Evolutionary conservation across 2,329 filamentous ascomycete species (phyloP), one percentile per base, ranked within the genome.

Genomic region (Alternaria ethzedia): DNA sequence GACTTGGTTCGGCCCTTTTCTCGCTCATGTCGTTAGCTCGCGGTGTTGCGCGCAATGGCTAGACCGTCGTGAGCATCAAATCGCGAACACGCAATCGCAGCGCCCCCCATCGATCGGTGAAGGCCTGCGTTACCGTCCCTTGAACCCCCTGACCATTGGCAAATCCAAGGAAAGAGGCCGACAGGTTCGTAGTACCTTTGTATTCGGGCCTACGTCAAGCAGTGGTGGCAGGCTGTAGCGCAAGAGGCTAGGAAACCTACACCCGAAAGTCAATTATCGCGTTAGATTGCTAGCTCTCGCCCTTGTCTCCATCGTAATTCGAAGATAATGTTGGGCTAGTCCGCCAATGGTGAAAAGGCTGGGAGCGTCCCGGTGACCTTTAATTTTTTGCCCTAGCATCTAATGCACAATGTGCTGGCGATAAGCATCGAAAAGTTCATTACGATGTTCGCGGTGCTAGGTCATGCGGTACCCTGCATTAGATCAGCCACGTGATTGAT

Each of bases 401-500:
- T 49, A 30, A 51, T 57, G 52, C 58, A 49, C n/a, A 43, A 60
- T 47, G 57, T 46, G 54, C 20, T 62, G 46, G 59, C 59, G 32
- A 25, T 25, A 46, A 21, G 28, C 50, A 25, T 32, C 12, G 56
- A 36, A 54, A 63, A 30, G 23, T 26, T 41, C 23, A 59, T 41
- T 55, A 9, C 26, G 21, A 50, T 59, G 43, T 25, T 43, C 25
- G 15, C 21, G 15, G 36, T 30, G 12, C 49, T 47, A 23, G 49
- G 28, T 50, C 56, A 59, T 51, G 43, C 54, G 41, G 54, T 67
- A 58, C 54, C 47, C 52, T 67, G 65, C 59, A 52, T 56, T 58
- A 62, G 54, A 28, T 36, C 12, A 26, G 45, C 57, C 65, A 68
- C 64, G 64, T 68, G 66, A 66, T 56, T 26, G 20, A 45, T 26